These are phyloP conservation scores for Fraxinus anomala DNA, from an alignment of 257 asterid species.

Conservation along the genomic window DNA sequence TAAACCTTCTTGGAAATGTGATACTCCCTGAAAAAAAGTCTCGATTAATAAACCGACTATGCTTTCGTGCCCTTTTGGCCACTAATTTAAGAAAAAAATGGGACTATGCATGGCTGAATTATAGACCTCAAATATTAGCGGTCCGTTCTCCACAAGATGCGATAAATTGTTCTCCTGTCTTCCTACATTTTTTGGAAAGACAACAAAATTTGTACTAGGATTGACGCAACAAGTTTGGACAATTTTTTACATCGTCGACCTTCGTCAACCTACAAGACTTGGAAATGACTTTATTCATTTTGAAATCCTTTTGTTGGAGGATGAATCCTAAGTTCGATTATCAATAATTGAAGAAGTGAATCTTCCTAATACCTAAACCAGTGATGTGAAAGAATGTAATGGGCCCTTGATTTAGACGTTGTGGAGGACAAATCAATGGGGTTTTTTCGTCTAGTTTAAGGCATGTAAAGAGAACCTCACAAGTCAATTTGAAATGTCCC, in stretches of 20 bases:
- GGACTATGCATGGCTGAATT: too few species aligned
- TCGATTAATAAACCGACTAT: too few species aligned
- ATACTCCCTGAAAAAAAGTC: too few species aligned
- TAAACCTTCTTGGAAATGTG: too few species aligned
- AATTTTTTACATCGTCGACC: not conserved
- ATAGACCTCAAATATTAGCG: too few species aligned
- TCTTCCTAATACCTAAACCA: not conserved
- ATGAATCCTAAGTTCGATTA: too few species aligned
- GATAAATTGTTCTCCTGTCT: too few species aligned
- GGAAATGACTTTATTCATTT: not conserved
- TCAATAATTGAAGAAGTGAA: not conserved
- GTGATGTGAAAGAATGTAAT: not conserved
- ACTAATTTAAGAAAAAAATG: too few species aligned
- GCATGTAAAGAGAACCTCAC: constrained; percentile 32
- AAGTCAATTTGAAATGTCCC: constrained; percentile 28
- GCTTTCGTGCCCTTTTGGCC: too few species aligned
- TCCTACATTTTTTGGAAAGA: too few species aligned
- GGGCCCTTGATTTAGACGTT: not conserved
- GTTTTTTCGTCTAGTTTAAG: constrained; percentile 22
- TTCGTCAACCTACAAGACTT: not conserved
- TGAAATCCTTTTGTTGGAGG: not conserved
- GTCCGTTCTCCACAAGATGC: too few species aligned
- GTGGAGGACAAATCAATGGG: not conserved
- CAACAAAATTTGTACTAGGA: too few species aligned
- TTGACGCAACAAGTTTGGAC: not conserved